Base-by-base conservation (phyloP, 495 filamentous ascomycete species). In the Aspergillus bertholletiae region DNA sequence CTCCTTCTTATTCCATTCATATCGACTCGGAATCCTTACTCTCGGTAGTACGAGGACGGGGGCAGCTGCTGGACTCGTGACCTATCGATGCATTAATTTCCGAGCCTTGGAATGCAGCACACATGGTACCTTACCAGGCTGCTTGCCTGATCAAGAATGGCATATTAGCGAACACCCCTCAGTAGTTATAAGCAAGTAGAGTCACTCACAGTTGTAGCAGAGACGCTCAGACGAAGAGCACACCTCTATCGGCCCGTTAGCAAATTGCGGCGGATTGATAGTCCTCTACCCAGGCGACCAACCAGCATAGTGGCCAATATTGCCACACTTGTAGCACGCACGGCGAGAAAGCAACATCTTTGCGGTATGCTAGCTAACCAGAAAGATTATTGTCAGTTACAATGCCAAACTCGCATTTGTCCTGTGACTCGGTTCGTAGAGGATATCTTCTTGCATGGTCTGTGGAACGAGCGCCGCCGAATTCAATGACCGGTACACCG, bases 251-350 rank as follows among this genome's bases (percentile, higher is more conserved):
- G 13, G 48, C 51, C 71, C 35, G 66, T 61, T 59, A 61, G 58
- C 54, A 45, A 55, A 55, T 20, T 49, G 46, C 53, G 35, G 32
- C 44, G 32, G 46, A 17, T 40, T 27, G 11, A 24, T 46, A 21
- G 40, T 27, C 1, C 46, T 45, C 53, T 34, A 13, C 39, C 30
- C 46, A 50, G 32, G 53, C 53, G 60, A 77, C 82, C 73, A 72
- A 87, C 84, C 84, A 62, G 94, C 94, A 71, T 95, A 97, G 79
- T 99, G 94, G 73, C 94, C 94, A 70, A 99, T 92, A 68, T 96
- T 96, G 75, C 95, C 95, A 81, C 95, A 99, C 80, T 99, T 99
- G 83, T 97, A 99, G 85, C 95, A 99, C 58, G 93, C 95, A 74
- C 95, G 89, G 73, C 94, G 90, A 70, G 92, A 93, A 68, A 97